Evolutionary conservation across 2,329 filamentous ascomycete species (phyloP), one percentile per base, ranked within the genome.

Genomic region (Cordyceps fumosorosea): DNA sequence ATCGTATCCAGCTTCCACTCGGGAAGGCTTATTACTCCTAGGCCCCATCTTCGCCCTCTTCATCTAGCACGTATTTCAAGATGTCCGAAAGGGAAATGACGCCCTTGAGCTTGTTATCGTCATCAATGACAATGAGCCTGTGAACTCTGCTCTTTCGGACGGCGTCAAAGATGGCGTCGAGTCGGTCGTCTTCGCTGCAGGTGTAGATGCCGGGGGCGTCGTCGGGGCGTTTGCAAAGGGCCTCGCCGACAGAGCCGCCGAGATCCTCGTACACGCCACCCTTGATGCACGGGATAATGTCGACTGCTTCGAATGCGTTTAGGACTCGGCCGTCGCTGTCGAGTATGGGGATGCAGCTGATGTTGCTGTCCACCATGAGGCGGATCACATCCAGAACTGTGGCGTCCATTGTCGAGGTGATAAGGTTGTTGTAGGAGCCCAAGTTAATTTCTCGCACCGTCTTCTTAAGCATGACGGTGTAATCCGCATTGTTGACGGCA

Each of bases 121-220:
- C 92, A 74, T 99, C 93, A 63, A 99, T 90, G 55, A 99, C 89
- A 62, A 98, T 88, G 66, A 99, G 81, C 65, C 95, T 85, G 76
- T 99, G 95, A 32, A 99, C 93, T 64, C 96, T 85, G 52, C 93
- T 96, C 77, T 93, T 96, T 67, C 93, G 90, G 68, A 99, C 90
- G 1, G 95, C 98, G 74, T 97, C 93, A 73, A 98, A 98, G 68
- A 99, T 95, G 12, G 93, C 93, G 73, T 96, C 93, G 56, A 99
- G 83, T 61, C 93, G 88, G 75, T 99, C 95, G 65, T 96, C 89
- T 65, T 95, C 83, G 52, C 88, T 91, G 78, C 95, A 99, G 0
- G 93, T 98, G 76, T 97, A 98, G 66, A 99, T 98, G 50, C 96
- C 95, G 0, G 92, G 89, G 70, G 96, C 97, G 68, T 97, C 93